Evolutionary conservation across 1,284 basidiomycete species (phyloP), one percentile per base, ranked within the genome.

Genomic region (Cerrena zonata): DNA sequence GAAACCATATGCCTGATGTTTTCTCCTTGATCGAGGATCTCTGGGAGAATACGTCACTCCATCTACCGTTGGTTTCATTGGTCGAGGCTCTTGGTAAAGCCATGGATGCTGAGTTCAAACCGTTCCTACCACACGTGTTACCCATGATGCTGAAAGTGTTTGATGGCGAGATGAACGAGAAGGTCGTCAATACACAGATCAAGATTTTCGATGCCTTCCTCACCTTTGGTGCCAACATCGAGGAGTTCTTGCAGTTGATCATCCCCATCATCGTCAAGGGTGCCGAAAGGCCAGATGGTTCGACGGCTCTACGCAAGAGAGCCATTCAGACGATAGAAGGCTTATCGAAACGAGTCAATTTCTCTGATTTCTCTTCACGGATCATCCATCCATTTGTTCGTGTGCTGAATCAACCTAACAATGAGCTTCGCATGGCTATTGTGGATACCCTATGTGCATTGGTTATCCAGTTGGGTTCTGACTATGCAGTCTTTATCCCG

Each of bases 321-420:
- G 94, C 95, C 0, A 89, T 99, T 45, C 82, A 90, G 55, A 95
- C 93, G 0, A 90, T 98, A 18, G 94, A 94, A 41, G 89, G 91
- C 25, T 73, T 99, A 18, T 94, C 93, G 13, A 81, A 88, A 57
- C 85, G 95, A 56, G 93, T 99, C 61, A 98, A 99, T 70, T 97
- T 99, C 65, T 94, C 91, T n/a, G 96, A 99, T 64, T 94, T 99
- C 62, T 94, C 95, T 5, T 96, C 94, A 18, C 82, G 95, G 43
- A 97, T 99, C 61, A 91, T 99, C 22, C 96, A 98, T 63, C 95
- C 96, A 2, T 77, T 99, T 13, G 88, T 94, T 37, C 82, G 96
- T 42, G 89, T 97, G 3, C 73, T 99, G 48, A 84, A 86, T 39
- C 77, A 76, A n/a, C 73, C 79, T 13, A 86, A 80, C 56, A 89